These are phyloP conservation scores for Yarrowia sp. DNA, from an alignment of 805 yeast genomes.

Conservation along the genomic window DNA sequence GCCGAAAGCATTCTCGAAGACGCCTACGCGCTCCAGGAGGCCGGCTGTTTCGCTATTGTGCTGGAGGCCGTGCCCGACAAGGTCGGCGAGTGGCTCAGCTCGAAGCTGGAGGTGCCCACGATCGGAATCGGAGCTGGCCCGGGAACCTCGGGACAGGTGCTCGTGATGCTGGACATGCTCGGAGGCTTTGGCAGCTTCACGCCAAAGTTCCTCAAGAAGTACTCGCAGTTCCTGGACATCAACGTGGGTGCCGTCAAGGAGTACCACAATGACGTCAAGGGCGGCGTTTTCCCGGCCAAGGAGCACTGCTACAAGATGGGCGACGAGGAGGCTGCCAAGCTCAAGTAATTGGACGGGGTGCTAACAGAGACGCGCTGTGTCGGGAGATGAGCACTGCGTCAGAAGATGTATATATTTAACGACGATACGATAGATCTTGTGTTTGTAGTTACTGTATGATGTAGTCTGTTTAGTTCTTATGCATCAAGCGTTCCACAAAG, in stretches of 20 bases:
- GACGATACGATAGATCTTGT: constrained; percentile 9
- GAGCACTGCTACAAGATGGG: constrained; percentile 71
- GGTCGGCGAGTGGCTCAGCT: constrained; percentile 64
- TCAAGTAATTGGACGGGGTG: too few relatives aligned
- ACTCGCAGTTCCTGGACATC: constrained; percentile 49
- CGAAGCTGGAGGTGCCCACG: constrained; percentile 64
- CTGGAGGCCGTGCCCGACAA: constrained; percentile 83
- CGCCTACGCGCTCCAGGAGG: constrained; percentile 64
- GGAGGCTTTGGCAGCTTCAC: constrained; percentile 56
- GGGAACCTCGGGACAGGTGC: constrained; percentile 79
- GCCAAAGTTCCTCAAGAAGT: constrained; percentile 77
- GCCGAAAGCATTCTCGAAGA: constrained; percentile 62
- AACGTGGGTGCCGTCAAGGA: constrained; percentile 52
- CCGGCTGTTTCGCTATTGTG: constrained; percentile 75
- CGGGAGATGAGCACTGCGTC: too few relatives aligned
- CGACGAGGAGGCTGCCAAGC: constrained; percentile 54
- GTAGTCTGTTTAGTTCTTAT: too few relatives aligned
- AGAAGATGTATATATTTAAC: constrained; percentile 7
- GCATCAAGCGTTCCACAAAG: too few relatives aligned
- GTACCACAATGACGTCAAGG: constrained; percentile 61
- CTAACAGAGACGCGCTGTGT: too few relatives aligned
- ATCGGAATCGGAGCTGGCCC: constrained; percentile 97
- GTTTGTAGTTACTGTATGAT: too few relatives aligned
- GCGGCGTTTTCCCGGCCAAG: constrained; percentile 56
- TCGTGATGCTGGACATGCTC: constrained; percentile 79